Base-by-base conservation (phyloP, 495 filamentous ascomycete genomes). In the Penicillium pancosmium region DNA sequence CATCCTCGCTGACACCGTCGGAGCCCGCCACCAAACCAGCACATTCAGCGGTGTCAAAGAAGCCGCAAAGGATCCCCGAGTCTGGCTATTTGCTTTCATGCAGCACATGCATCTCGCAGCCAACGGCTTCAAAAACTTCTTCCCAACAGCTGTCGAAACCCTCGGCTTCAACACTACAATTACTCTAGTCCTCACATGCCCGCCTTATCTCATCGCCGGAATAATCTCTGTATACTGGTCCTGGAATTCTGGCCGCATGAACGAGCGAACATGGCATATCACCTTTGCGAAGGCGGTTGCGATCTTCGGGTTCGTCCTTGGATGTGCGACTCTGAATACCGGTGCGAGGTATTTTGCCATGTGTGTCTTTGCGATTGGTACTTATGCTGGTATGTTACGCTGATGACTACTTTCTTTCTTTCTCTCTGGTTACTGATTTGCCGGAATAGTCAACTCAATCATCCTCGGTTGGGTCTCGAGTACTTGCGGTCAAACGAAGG, bases 61-160 rank as follows among this genome's bases (percentile, higher is more conserved):
- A 44, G 64, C 64, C 2, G 55, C 63, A 12, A 55, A 56, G 19
- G 78, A 81, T 56, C 71, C 68, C 35, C 60, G 64, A n/a, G 62
- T 77, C 31, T 82, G 72, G 69, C 51, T 72, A 60, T 66, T 70
- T 44, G 55, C 52, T 9, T 53, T 66, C 53, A 65, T 64, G 52
- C 67, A 75, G 19, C 76, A 35, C 53, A 61, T 63, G 57, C 64
- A 67, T 44, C 52, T 63, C 16, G 55, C 71, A 12, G 13, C 77
- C 31, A 73, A 74, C 50, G 70, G 68, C 13, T 78, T 78, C 66
- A 79, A 73, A 60, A 76, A 78, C 59, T 81, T 85, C 70, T 84
- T 84, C 74, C 83, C 83, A 1, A 83, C 66, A 5, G 64, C 65
- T 18, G 63, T 71, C 16, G 60, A 69, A 52, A 73, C 68, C 0